Evolutionary conservation across 129 eudicot genomes (phyloP).

Genomic region (Ambrosia artemisiifolia): DNA sequence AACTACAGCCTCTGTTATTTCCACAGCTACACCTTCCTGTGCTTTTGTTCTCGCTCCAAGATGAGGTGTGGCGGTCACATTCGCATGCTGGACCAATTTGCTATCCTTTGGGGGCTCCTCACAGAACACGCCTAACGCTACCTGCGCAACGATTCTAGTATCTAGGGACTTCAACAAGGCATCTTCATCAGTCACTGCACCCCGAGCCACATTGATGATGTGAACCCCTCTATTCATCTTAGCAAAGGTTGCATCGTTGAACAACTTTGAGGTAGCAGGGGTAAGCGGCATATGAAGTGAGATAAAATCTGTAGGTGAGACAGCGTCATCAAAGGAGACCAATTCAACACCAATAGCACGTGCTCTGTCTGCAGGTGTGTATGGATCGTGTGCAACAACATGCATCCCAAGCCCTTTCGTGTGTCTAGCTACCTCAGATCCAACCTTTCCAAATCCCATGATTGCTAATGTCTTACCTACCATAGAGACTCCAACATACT

Average conservation of each 20-base stretch:
- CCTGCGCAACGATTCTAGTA: slow-evolving; percentile 68
- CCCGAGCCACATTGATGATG: slow-evolving; percentile 71
- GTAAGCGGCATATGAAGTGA: slow-evolving; percentile 92
- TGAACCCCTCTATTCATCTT: slow-evolving; percentile 84
- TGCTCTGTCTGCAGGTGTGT: slow-evolving; percentile 77
- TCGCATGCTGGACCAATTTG: slow-evolving; percentile 64
- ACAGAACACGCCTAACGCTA: slow-evolving; percentile 78
- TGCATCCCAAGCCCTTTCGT: slow-evolving; percentile 89
- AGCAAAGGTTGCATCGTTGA: slow-evolving; percentile 61
- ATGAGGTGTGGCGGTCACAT: slow-evolving; percentile 77
- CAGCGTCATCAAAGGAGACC: slow-evolving; percentile 62
- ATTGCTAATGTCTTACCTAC: slow-evolving; percentile 72
- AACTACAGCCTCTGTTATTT: slow-evolving; percentile 73
- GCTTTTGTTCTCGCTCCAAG: slow-evolving; percentile 95
- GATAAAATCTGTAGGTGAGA: slow-evolving; percentile 61
- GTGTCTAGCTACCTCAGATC: slow-evolving; percentile 82
- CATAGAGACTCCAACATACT: slow-evolving; percentile 74
- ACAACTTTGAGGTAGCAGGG: slow-evolving; percentile 55
- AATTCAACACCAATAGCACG: slow-evolving; percentile 73
- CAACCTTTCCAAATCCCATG: slow-evolving; percentile 84
- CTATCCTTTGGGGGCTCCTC: slow-evolving; percentile 73
- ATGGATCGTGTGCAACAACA: slow-evolving; percentile 79
- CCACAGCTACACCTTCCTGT: slow-evolving; percentile 83
- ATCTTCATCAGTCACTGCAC: slow-evolving; percentile 80
- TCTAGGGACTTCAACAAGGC: slow-evolving; percentile 76